A percentile compares a stretch with the other conserved stretches of the same genome.
phyloP scores from a whole-genome alignment of 768 basidiomycete genomes.

The Coprinopsis strossmayeri region DNA sequence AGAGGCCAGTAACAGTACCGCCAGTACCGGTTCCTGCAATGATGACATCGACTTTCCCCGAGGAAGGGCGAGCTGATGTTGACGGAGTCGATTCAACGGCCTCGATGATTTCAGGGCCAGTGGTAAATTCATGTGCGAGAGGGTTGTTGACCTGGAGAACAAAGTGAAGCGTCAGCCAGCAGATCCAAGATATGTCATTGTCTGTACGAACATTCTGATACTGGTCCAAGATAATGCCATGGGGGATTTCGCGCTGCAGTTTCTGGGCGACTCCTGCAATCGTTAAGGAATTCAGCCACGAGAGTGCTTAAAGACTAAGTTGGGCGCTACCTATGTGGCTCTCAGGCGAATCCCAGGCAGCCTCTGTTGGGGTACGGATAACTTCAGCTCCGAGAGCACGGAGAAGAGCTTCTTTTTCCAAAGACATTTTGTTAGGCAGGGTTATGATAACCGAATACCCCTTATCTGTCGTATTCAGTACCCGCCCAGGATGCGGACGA shows the following conservation, averaged over 20 bases:
- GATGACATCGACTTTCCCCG: conserved; percentile 73
- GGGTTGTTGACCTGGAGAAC: conserved; percentile 67
- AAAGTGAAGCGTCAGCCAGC: conserved; percentile 8
- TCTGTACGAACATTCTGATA: conserved; percentile 73
- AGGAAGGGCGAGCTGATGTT: conserved; percentile 49
- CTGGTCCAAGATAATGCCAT: conserved; percentile 90
- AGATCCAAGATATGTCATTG: not conserved
- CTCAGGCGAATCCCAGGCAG: conserved; percentile 82
- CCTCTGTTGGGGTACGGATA: conserved; percentile 87
- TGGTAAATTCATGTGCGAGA: conserved; percentile 83
- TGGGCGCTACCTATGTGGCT: conserved; percentile 81
- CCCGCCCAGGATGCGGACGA: conserved; percentile 17
- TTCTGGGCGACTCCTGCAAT: conserved; percentile 78
- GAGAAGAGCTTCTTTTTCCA: conserved; percentile 88
- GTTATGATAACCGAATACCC: conserved; percentile 89
- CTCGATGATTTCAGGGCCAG: conserved; percentile 88
- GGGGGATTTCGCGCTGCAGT: conserved; percentile 70
- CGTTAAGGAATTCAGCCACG: conserved; percentile 87
- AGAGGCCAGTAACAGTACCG: conserved; percentile 87
- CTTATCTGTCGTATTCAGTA: conserved; percentile 82
- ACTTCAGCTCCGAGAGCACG: conserved; percentile 93
- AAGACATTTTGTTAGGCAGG: conserved; percentile 92
- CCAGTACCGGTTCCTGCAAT: conserved; percentile 91
- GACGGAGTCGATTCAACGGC: conserved; percentile 65
- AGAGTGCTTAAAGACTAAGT: conserved; percentile 30